phyloP scores from a whole-genome alignment of 2,329 filamentous ascomycete species.

The Escovopsis weberi region DNA sequence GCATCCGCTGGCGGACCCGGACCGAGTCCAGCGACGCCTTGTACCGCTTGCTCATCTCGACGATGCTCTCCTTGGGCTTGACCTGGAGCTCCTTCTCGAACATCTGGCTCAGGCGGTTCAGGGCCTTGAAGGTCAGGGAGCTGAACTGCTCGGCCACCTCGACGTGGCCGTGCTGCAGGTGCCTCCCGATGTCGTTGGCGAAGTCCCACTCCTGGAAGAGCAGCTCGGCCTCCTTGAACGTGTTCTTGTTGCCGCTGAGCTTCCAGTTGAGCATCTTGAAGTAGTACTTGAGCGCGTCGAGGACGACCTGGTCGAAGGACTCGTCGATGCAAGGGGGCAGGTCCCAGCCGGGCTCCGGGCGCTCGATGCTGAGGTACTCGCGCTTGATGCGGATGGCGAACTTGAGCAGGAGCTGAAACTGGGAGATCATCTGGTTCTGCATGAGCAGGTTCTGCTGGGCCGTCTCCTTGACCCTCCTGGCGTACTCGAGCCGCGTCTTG shows the following conservation, averaged over 20 bases:
- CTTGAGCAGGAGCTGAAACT: slow-evolving; percentile 86
- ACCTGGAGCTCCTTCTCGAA: slow-evolving; percentile 85
- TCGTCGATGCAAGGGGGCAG: slow-evolving; percentile 93
- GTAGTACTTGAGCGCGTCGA: slow-evolving; percentile 92
- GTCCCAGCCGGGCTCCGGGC: slow-evolving; percentile 86
- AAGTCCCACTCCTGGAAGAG: slow-evolving; percentile 97
- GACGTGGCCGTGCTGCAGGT: slow-evolving; percentile 85
- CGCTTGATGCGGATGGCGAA: slow-evolving; percentile 87
- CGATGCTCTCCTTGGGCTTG: slow-evolving; percentile 66
- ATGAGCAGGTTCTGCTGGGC: slow-evolving; percentile 85
- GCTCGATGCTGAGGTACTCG: slow-evolving; percentile 70
- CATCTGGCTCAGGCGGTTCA: slow-evolving; percentile 74
- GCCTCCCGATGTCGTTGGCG: slow-evolving; percentile 80
- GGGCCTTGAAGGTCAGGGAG: slow-evolving; percentile 81
- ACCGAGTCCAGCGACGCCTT: slow-evolving; percentile 93
- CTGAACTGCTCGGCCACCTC: slow-evolving; percentile 97
- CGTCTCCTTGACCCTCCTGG: slow-evolving; percentile 89
- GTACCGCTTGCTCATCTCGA: slow-evolving; percentile 93
- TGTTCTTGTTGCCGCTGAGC: slow-evolving; percentile 92
- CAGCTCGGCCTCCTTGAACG: slow-evolving; percentile 96
- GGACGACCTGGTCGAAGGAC: slow-evolving; percentile 79
- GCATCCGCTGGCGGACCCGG: slow-evolving; percentile 85
- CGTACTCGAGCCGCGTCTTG: slow-evolving; percentile 77
- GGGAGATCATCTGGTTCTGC: slow-evolving; percentile 93
- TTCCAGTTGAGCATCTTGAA: slow-evolving; percentile 99